Percentiles rank a stretch among this genome's conserved stretches.
Conservation (phyloP, 202 grass and related monocot species). For the Saccharum hybrid region DNA sequence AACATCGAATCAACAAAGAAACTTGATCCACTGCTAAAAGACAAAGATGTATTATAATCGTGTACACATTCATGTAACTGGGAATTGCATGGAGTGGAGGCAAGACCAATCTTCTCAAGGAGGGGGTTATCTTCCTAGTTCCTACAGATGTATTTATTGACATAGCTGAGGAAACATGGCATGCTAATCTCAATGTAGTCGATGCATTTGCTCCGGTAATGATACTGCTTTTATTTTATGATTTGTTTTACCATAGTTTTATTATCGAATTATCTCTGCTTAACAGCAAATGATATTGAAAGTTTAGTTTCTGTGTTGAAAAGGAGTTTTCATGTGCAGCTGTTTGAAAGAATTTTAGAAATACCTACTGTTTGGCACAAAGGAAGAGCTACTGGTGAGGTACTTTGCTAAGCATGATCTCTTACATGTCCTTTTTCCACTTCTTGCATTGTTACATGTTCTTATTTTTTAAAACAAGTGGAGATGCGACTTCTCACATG, state of each 20-base stretch:
- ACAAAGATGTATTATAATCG: slow-evolving; percentile 49
- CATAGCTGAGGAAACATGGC: slow-evolving; percentile 92
- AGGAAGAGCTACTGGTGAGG: slow-evolving; percentile 98
- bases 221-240: slow-evolving; percentile 40
- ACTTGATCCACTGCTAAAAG: background rate
- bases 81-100: slow-evolving; percentile 93
- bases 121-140: slow-evolving; percentile 87
- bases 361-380: slow-evolving; percentile 82
- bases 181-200: slow-evolving; percentile 84
- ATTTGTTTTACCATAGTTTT: slow-evolving; percentile 8
- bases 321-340: slow-evolving; percentile 58
- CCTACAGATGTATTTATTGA: slow-evolving; percentile 96
- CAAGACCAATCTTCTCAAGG: slow-evolving; percentile 84
- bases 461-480: slow-evolving; percentile 30
- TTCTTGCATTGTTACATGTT: slow-evolving; percentile 29
- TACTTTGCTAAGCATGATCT: slow-evolving; percentile 69
- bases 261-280: slow-evolving; percentile 14
- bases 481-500: slow-evolving; percentile 31
- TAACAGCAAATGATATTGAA: slow-evolving; percentile 34
- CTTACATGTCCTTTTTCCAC: slow-evolving; percentile 14
- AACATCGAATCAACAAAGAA: slow-evolving; percentile 3
- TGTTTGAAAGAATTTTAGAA: slow-evolving; percentile 91
- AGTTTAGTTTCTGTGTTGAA: slow-evolving; percentile 44
- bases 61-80: slow-evolving; percentile 72
- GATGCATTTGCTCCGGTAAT: slow-evolving; percentile 95